These are phyloP conservation scores for Globisporangium iwayamae DNA, from an alignment of 352 stramenopile genomes.

Conservation along the genomic window DNA sequence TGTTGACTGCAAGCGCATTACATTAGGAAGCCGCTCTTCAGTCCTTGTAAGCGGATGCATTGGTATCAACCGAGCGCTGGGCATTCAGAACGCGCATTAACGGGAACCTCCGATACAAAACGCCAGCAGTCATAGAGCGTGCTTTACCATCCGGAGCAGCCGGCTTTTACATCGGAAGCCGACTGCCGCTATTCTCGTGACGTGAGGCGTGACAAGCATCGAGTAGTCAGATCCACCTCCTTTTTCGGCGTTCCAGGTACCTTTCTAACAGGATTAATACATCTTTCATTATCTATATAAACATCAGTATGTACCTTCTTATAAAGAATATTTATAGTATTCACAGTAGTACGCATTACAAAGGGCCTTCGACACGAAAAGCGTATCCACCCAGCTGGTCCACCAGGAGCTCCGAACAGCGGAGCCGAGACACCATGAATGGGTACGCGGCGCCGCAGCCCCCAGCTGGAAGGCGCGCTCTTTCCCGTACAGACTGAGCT, in stretches of 20 bases:
- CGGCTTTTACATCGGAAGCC: conserved; percentile 8
- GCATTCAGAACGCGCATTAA: no score
- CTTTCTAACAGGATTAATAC: background rate
- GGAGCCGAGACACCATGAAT: background rate
- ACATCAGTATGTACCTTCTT: background rate
- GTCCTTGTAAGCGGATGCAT: no score
- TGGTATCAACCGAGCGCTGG: no score
- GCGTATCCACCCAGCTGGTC: conserved; percentile 5
- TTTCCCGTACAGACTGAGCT: background rate
- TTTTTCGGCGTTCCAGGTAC: background rate
- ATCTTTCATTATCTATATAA: no score
- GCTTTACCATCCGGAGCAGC: background rate
- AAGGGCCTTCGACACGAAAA: conserved; percentile 1
- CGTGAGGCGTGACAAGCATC: background rate
- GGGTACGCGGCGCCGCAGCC: background rate
- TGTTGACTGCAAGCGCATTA: no score
- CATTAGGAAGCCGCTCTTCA: no score
- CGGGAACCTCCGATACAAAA: no score
- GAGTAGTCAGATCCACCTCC: conserved; percentile 8
- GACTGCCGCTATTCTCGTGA: conserved; percentile 7
- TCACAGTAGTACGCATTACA: background rate
- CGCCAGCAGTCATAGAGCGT: background rate
- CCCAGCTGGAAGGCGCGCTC: conserved; percentile 4
- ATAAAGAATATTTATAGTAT: background rate
- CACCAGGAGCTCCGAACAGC: conserved; percentile 7